Evolutionary conservation across 345 rosid genomes (phyloP), one percentile per base, ranked within the genome.

Genomic region (Theobroma cacao): DNA sequence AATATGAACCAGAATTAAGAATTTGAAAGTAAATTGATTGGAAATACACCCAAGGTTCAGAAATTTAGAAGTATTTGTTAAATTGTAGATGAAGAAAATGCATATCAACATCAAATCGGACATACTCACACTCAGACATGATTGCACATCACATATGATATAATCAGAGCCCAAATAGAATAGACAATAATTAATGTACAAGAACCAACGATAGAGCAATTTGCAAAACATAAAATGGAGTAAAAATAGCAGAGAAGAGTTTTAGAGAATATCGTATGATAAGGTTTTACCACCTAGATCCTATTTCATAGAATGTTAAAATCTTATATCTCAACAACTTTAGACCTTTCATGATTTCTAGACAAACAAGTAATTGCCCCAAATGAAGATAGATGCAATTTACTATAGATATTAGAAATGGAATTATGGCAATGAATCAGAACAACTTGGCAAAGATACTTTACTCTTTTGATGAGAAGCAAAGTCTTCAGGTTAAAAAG

Each of bases 1-100:
- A 62, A 83, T 69, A n/a, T 36, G 38, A 58, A 77, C 43, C n/a
- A 3, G 26, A 68, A 28, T 68, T 24, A 69, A 15, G 40, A 70
- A 69, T 17, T 70, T 50, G 47, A 56, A 40, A 78, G 80, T 58
- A 53, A 71, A 71, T n/a, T 53, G 58, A 20, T 20, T 2, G 9
- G 8, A 13, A 5, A 30, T 4, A 67, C 1, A 14, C 73, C 55
- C 31, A 11, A 50, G n/a, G 13, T 34, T n/a, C 43, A 33, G 12
- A 33, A 6, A 72, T 72, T 43, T 34, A 33, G 1, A 36, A 71
- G 40, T 33, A 71, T 36, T 50, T 31, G 28, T 31, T 50, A 52
- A 17, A 50, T 33, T 18, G 30, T 12, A 71, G 30, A 50, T 33
- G 7, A 33, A 52, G 45, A 70, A 70, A 48, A 70, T 1, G 0